These are phyloP conservation scores for Candida namnaoensis DNA, from an alignment of 805 yeast genomes.

Conservation along the genomic window DNA sequence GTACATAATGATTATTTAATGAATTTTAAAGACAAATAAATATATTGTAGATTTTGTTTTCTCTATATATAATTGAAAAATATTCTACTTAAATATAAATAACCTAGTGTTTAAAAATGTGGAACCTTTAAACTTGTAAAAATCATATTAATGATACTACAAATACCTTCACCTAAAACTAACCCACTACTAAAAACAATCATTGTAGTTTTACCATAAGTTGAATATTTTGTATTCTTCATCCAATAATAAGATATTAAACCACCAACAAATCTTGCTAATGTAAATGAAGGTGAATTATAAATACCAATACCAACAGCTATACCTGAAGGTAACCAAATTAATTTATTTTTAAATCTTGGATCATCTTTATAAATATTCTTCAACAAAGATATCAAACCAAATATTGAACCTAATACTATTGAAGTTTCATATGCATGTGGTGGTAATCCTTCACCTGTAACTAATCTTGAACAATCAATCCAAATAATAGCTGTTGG, in stretches of 20 bases:
- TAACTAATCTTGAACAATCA: conserved; percentile 87
- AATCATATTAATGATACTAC: conserved; percentile 75
- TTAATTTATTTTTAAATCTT: conserved; percentile 29
- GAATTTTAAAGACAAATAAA: background rate
- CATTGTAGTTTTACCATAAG: conserved; percentile 56
- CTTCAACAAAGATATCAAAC: conserved; percentile 53
- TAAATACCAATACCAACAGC: conserved; percentile 97
- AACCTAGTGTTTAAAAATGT: conserved; percentile 27
- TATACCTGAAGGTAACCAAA: conserved; percentile 83
- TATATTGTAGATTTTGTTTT: too few species aligned
- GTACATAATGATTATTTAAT: background rate
- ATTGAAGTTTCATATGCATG: conserved; percentile 55
- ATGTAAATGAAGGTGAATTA: conserved; percentile 86
- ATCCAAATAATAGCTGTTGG: conserved; percentile 98
- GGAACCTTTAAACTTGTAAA: conserved; percentile 64
- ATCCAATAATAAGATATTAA: conserved; percentile 54
- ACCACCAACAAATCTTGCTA: conserved; percentile 92
- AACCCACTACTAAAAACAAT: conserved; percentile 88
- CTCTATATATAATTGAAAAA: too few species aligned
- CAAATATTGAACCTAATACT: conserved; percentile 61
- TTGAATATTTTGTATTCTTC: conserved; percentile 23
- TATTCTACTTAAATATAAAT: too few species aligned
- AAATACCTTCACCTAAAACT: conserved; percentile 89
- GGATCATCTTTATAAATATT: conserved; percentile 38
- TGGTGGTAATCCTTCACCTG: conserved; percentile 86